These are phyloP conservation scores for Leucoagaricus sp. DNA, from an alignment of 1,284 basidiomycete genomes.

Conservation along the genomic window DNA sequence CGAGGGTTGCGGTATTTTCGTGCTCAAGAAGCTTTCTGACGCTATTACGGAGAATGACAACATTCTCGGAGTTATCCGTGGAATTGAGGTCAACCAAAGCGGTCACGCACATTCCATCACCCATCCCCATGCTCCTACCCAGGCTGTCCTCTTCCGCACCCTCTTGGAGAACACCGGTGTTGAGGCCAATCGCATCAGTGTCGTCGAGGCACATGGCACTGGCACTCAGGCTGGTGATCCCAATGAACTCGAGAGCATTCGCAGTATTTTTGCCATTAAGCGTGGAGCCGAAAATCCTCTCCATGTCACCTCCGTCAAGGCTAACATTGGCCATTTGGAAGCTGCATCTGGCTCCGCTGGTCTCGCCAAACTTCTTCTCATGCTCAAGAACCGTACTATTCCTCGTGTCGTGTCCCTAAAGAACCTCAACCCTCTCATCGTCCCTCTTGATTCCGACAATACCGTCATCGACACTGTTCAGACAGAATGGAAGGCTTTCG, in stretches of 20 bases:
- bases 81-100: constrained; percentile 70
- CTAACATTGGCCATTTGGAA: constrained; percentile 73
- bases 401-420: constrained; percentile 62
- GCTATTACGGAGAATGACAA: constrained; percentile 65
- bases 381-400: constrained; percentile 57
- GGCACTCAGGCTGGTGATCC: constrained; percentile 72
- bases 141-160: constrained; percentile 51
- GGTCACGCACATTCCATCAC: constrained; percentile 67
- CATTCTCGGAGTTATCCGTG: constrained; percentile 68
- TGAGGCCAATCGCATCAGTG: constrained; percentile 47
- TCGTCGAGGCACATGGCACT: constrained; percentile 74
- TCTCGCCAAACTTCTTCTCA: constrained; percentile 69
- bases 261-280: constrained; percentile 45
- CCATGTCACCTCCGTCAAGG: constrained; percentile 68
- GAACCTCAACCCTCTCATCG: constrained; percentile 57
- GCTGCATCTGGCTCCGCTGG: constrained; percentile 73
- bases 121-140: constrained; percentile 65
- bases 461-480: constrained; percentile 47
- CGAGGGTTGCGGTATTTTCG: constrained; percentile 74
- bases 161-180: constrained; percentile 51
- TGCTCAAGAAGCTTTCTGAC: constrained; percentile 68
- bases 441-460: constrained; percentile 47
- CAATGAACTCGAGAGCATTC: constrained; percentile 62
- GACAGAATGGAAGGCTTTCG: constrained; percentile 42
- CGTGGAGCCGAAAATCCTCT: constrained; percentile 47